Percentiles rank a stretch among this genome's conserved stretches.
These are phyloP conservation scores for Syzygium aromaticum DNA, from an alignment of 345 rosid species.

Conservation along the genomic window DNA sequence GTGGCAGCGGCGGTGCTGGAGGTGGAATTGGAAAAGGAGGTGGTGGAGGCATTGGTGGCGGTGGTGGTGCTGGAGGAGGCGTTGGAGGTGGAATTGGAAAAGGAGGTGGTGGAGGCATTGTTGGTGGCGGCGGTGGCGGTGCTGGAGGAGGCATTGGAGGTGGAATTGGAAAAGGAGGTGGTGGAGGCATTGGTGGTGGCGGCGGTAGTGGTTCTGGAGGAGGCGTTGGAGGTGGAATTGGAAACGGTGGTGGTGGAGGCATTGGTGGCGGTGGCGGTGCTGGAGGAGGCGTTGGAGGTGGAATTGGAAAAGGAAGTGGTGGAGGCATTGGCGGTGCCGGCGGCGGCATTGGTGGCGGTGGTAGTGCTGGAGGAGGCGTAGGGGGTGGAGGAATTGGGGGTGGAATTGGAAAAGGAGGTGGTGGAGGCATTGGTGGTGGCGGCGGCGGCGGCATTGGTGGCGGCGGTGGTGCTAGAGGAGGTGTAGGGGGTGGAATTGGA, in stretches of 20 bases:
- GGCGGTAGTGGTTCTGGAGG: background rate
- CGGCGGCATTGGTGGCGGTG: background rate
- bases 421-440: background rate
- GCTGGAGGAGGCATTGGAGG: no score
- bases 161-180: background rate
- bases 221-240: background rate
- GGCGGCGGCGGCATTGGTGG: background rate
- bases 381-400: background rate
- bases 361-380: no score
- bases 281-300: background rate
- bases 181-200: background rate
- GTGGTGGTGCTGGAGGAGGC: background rate
- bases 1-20: background rate
- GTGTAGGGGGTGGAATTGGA: background rate
- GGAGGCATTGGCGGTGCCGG: background rate
- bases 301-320: background rate
- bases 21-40: constrained; percentile 5
- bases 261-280: background rate
- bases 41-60: background rate
- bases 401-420: background rate
- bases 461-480: background rate
- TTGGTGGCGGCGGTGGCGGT: background rate
- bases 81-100: background rate
- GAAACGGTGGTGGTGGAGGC: background rate
- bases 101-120: background rate